These are phyloP conservation scores for Theobroma cacao DNA, from an alignment of 345 rosid genomes.

Conservation along the genomic window DNA sequence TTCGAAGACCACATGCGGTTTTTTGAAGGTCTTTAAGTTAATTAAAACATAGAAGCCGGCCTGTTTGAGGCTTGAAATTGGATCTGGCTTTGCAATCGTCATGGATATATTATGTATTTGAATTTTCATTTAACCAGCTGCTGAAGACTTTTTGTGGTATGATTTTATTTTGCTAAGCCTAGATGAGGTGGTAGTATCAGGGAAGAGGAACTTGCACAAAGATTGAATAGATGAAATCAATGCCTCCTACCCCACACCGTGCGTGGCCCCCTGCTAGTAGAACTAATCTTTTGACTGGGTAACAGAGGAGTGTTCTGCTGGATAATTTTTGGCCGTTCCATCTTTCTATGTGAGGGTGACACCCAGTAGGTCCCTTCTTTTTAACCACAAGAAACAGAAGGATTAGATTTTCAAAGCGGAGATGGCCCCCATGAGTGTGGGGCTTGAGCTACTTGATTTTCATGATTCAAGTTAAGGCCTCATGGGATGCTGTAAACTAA, in stretches of 20 bases:
- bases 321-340: not conserved
- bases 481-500: not conserved
- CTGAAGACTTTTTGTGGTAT: not conserved
- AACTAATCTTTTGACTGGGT: not conserved
- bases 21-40: constrained; percentile 62
- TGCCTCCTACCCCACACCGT: not conserved
- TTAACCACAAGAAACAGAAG: not conserved
- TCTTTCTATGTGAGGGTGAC: constrained; percentile 2
- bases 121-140: constrained; percentile 1
- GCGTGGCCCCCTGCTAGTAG: not conserved
- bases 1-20: constrained; percentile 80
- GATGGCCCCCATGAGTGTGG: not conserved
- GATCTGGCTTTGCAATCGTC: not conserved
- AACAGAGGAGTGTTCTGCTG: not conserved
- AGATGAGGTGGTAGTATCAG: not conserved
- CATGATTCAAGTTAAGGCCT: not conserved
- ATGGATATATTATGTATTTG: not conserved
- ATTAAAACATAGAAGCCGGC: not conserved
- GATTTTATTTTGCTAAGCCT: not conserved
- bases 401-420: not conserved
- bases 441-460: not conserved
- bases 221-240: not conserved
- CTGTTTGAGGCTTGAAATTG: constrained; percentile 1
- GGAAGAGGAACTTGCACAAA: not conserved
- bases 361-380: not conserved